phyloP scores from a whole-genome alignment of 2,329 filamentous ascomycete genomes.

The Aspergillus sp. region DNA sequence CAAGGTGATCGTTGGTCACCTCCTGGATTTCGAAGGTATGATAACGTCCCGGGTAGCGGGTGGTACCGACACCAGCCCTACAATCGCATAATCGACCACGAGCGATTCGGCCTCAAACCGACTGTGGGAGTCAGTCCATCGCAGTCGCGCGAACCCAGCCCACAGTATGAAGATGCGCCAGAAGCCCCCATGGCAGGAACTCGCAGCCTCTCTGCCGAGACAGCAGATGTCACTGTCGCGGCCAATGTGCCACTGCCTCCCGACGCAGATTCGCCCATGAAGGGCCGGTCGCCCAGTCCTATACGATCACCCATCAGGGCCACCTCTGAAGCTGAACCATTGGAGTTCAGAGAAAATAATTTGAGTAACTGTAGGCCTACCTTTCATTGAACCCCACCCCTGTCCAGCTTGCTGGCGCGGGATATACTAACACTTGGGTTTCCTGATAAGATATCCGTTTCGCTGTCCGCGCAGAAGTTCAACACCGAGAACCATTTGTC shows the following conservation, averaged over 20 bases:
- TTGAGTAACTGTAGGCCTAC: conserved; percentile 57
- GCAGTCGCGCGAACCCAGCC: conserved; percentile 62
- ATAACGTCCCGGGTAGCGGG: conserved; percentile 58
- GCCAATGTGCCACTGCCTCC: conserved; percentile 60
- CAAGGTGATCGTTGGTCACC: conserved; percentile 65
- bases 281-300: conserved; percentile 61
- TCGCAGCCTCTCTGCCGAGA: conserved; percentile 29
- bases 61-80: conserved; percentile 60
- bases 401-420: conserved; percentile 32
- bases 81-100: conserved; percentile 42
- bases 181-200: conserved; percentile 45
- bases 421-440: conserved; percentile 40
- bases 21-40: conserved; percentile 61
- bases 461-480: conserved; percentile 82
- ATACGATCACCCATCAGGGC: conserved; percentile 35
- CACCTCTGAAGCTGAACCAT: conserved; percentile 40
- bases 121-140: conserved; percentile 51
- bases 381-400: conserved; percentile 29
- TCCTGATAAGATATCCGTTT: conserved; percentile 76
- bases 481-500: conserved; percentile 85
- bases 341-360: conserved; percentile 42
- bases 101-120: conserved; percentile 47
- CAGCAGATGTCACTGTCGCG: conserved; percentile 34
- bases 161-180: conserved; percentile 62
- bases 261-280: conserved; percentile 60